A percentile compares a stretch with the other conserved stretches of the same genome.
Conservation (phyloP, 805 yeast species). For the Suhomyces tanzawaensis region DNA sequence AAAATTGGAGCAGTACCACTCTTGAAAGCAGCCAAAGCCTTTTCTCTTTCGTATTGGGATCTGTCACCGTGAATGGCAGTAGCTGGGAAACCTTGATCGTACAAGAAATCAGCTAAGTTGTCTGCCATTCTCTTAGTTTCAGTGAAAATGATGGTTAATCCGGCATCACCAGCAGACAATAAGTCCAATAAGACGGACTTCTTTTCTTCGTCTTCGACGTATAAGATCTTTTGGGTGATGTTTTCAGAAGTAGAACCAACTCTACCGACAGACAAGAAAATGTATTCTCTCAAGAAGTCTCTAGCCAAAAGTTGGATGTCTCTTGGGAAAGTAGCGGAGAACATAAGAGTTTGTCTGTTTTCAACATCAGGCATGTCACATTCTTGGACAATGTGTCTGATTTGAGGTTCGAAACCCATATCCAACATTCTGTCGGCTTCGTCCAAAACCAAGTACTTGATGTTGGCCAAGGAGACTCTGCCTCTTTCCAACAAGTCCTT, state of each 20-base stretch:
- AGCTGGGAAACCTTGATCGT: slow-evolving; percentile 88
- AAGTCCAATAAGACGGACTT: slow-evolving; percentile 86
- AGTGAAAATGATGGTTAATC: slow-evolving; percentile 90
- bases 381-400: slow-evolving; percentile 95
- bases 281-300: slow-evolving; percentile 93
- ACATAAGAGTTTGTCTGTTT: slow-evolving; percentile 95
- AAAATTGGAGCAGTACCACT: slow-evolving; percentile 87
- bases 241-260: slow-evolving; percentile 99
- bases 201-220: slow-evolving; percentile 93
- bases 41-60: slow-evolving; percentile 96
- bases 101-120: slow-evolving; percentile 85
- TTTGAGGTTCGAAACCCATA: slow-evolving; percentile 99
- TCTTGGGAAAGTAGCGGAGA: slow-evolving; percentile 98
- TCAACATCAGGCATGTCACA: slow-evolving; percentile 95
- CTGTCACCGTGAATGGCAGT: slow-evolving; percentile 99
- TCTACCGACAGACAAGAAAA: slow-evolving; percentile 96
- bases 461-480: slow-evolving; percentile 80
- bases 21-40: slow-evolving; percentile 92
- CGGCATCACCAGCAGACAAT: slow-evolving; percentile 69
- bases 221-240: slow-evolving; percentile 88
- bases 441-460: slow-evolving; percentile 91
- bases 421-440: slow-evolving; percentile 99
- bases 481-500: slow-evolving; percentile 96
- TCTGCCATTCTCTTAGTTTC: slow-evolving; percentile 99
- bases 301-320: slow-evolving; percentile 96